Base-by-base conservation (phyloP, 257 asterid genomes). In the Nicotiana otophora region DNA sequence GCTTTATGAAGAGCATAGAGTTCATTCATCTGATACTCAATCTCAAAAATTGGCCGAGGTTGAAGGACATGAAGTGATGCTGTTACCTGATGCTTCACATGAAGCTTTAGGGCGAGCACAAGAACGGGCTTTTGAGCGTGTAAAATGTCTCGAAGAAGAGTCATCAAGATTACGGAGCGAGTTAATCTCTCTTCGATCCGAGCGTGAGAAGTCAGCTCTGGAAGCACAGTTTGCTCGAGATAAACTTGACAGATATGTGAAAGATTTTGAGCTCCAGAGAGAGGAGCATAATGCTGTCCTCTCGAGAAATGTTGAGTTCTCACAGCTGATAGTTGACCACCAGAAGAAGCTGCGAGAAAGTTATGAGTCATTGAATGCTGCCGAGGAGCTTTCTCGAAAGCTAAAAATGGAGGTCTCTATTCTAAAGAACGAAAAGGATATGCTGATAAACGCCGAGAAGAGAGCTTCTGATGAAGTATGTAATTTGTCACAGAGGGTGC, bases 381-480 rank as follows among this genome's bases (percentile, higher is more conserved):
- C 98, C 30, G 91, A 91, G 87, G 98, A 92, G 83, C 86, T 86
- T 61, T 89, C 97, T 17, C 90, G 89, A 66, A 94, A 92, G 86
- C 84, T 94, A 60, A 88, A 89, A 42, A 89, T 92, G 93, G 99
- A 96, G 98, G 99, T 96, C 10, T 87, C 97, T 60, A 74, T 92
- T 81, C 82, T 92, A 85, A 94, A 94, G 91, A 89, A 90, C 58
- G 98, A 96, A 86, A 94, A 92, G 87, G 97, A 91, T 85, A 85
- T 90, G 84, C 83, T 92, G 77, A 84, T 85, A 75, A 91, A 89
- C 84, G 87, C 99, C n/a, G 98, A 96, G 85, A 94, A 92, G 89
- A 93, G 98, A 90, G 98, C 99, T 58, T 89, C 89, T 67, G 97
- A 94, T 85, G 98, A 94, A 90, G 95, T 90, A 82, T 92, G 91